phyloP scores from a whole-genome alignment of 768 basidiomycete genomes.

The Hypsizygus marmoreus region DNA sequence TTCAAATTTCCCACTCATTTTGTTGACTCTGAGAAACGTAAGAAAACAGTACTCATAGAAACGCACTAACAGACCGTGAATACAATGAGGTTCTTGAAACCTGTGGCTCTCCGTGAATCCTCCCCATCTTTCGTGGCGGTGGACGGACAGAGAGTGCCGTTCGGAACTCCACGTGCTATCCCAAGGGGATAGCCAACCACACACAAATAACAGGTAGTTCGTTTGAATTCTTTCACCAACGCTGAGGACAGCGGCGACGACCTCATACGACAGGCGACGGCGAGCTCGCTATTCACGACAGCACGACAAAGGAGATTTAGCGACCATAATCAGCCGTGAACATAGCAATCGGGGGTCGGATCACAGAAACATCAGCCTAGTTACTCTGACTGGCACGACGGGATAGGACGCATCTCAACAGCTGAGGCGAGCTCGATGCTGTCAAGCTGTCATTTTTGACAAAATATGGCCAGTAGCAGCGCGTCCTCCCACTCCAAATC shows the following conservation, averaged over 20 bases:
- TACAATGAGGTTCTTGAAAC: too few relatives aligned
- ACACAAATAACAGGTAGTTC: constrained; percentile 3
- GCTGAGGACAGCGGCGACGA: constrained; percentile 5
- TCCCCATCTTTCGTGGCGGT: too few relatives aligned
- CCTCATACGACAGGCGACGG: too few relatives aligned
- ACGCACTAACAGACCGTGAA: too few relatives aligned
- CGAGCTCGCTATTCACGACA: too few relatives aligned
- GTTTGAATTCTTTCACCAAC: constrained; percentile 1
- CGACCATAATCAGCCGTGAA: background rate
- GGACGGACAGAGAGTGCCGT: too few relatives aligned
- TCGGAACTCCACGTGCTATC: constrained; percentile 2
- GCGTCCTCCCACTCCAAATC: constrained; percentile 22
- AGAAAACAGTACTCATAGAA: too few relatives aligned
- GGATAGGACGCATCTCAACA: background rate
- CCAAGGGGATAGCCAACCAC: constrained; percentile 4
- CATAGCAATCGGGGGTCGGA: background rate
- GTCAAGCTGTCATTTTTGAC: constrained; percentile 1
- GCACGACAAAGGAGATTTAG: background rate
- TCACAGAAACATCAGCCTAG: constrained; percentile 2
- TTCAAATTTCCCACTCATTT: too few relatives aligned
- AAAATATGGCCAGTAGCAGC: constrained; percentile 29
- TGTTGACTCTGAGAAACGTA: too few relatives aligned
- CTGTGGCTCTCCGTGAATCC: too few relatives aligned
- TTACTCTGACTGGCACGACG: background rate
- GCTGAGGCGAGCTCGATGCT: constrained; percentile 8